phyloP scores from a whole-genome alignment of 331 rosid species.

The Rhamnella rubrinervis region DNA sequence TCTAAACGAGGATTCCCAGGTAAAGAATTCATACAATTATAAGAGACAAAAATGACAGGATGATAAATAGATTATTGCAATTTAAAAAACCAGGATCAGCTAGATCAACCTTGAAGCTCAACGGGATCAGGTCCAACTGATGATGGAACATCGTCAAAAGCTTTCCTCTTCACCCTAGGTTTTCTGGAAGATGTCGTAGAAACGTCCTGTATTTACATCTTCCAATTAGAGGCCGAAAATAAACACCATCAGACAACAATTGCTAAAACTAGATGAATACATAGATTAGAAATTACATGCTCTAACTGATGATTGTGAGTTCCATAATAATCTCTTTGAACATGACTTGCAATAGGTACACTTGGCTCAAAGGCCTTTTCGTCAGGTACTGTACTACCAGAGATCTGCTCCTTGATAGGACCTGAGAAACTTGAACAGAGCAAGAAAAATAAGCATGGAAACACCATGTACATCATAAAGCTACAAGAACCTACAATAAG shows the following conservation, averaged over 20 bases:
- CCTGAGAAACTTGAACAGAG: conserved; percentile 99
- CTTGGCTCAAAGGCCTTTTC: conserved; percentile 55
- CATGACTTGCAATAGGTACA: conserved; percentile 43
- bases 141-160: conserved; percentile 35
- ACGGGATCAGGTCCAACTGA: conserved; percentile 48
- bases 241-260: conserved; percentile 22
- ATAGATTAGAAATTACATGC: conserved; percentile 47
- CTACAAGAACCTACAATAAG: conserved; percentile 10
- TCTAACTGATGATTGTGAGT: conserved; percentile 45
- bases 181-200: conserved; percentile 67
- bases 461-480: conserved; percentile 24
- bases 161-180: conserved; percentile 72
- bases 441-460: conserved; percentile 87
- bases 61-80: conserved; percentile 11
- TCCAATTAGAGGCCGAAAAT: conserved; percentile 29
- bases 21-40: conserved; percentile 21
- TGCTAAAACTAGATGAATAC: conserved; percentile 24
- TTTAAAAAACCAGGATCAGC: conserved; percentile 19
- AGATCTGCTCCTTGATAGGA: conserved; percentile 83
- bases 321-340: conserved; percentile 50
- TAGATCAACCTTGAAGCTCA: conserved; percentile 75
- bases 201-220: conserved; percentile 57
- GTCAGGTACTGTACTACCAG: conserved; percentile 55
- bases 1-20: conserved; percentile 42
- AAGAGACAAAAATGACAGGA: background rate